These are phyloP conservation scores for Rostrohypoxylon terebratum DNA, from an alignment of 495 filamentous ascomycete genomes.

Conservation along the genomic window DNA sequence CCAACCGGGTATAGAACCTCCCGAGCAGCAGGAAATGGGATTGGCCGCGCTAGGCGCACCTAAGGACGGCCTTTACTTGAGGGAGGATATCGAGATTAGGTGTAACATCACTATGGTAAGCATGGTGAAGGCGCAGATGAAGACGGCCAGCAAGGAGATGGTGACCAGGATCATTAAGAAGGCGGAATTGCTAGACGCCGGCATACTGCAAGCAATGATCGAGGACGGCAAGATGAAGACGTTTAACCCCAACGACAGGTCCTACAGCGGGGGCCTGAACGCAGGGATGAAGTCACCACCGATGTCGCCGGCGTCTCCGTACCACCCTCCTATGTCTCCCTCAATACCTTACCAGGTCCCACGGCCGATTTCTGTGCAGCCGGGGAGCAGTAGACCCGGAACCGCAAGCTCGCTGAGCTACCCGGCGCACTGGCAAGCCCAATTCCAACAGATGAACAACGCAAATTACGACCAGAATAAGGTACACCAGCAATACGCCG, in stretches of 20 bases:
- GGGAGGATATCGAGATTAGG: constrained; percentile 79
- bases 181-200: constrained; percentile 64
- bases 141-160: constrained; percentile 72
- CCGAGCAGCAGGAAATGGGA: constrained; percentile 68
- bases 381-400: constrained; percentile 41
- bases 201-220: constrained; percentile 62
- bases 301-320: constrained; percentile 44
- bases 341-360: constrained; percentile 57
- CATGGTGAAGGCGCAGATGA: constrained; percentile 77
- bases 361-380: constrained; percentile 52
- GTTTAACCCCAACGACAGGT: constrained; percentile 58
- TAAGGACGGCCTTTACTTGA: constrained; percentile 74
- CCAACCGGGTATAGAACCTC: constrained; percentile 69
- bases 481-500: constrained; percentile 38
- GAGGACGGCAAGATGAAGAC: constrained; percentile 63
- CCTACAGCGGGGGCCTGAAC: constrained; percentile 46
- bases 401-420: constrained; percentile 45
- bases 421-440: constrained; percentile 42
- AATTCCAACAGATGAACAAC: constrained; percentile 39
- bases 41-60: constrained; percentile 63
- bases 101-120: constrained; percentile 74
- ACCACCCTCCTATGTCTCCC: constrained; percentile 51
- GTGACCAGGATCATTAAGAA: constrained; percentile 76
- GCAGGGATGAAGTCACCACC: constrained; percentile 51
- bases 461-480: constrained; percentile 37